These are phyloP conservation scores for Nannizzia gypsea DNA, from an alignment of 2,329 filamentous ascomycete species.

Conservation along the genomic window DNA sequence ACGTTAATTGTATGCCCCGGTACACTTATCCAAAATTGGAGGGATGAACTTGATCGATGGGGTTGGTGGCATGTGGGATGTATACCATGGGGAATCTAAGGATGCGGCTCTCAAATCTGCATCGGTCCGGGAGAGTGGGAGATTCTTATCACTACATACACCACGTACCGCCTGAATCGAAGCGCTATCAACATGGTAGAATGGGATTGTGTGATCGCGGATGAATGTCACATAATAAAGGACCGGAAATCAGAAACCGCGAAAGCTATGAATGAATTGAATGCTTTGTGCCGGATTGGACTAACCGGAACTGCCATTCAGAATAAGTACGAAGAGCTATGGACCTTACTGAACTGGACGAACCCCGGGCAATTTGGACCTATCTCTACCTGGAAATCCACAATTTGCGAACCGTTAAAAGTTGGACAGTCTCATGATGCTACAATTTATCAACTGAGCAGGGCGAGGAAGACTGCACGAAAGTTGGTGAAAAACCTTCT, in stretches of 20 bases:
- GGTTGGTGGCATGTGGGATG: conserved; percentile 84
- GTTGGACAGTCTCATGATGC: conserved; percentile 89
- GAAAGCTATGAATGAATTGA: conserved; percentile 77
- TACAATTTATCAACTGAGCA: conserved; percentile 67
- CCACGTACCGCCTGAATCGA: conserved; percentile 69
- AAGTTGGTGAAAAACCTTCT: conserved; percentile 78
- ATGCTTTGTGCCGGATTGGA: conserved; percentile 82
- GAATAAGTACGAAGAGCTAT: conserved; percentile 94
- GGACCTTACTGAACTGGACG: conserved; percentile 93
- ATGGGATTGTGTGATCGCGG: conserved; percentile 90
- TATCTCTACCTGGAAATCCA: conserved; percentile 62
- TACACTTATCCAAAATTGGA: conserved; percentile 83
- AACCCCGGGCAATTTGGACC: conserved; percentile 65
- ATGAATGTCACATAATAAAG: conserved; percentile 88
- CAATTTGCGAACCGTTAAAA: conserved; percentile 67
- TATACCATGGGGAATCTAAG: conserved; percentile 64
- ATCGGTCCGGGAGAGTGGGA: conserved; percentile 60
- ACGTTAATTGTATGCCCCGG: conserved; percentile 82
- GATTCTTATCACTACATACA: conserved; percentile 89
- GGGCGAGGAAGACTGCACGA: conserved; percentile 67
- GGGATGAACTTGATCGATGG: conserved; percentile 73
- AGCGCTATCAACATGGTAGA: conserved; percentile 68
- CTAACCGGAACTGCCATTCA: conserved; percentile 94
- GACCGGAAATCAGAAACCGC: conserved; percentile 65
- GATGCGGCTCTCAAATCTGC: conserved; percentile 62